Conservation (phyloP, 139 green algal species). For the Coelastrella sp. region DNA sequence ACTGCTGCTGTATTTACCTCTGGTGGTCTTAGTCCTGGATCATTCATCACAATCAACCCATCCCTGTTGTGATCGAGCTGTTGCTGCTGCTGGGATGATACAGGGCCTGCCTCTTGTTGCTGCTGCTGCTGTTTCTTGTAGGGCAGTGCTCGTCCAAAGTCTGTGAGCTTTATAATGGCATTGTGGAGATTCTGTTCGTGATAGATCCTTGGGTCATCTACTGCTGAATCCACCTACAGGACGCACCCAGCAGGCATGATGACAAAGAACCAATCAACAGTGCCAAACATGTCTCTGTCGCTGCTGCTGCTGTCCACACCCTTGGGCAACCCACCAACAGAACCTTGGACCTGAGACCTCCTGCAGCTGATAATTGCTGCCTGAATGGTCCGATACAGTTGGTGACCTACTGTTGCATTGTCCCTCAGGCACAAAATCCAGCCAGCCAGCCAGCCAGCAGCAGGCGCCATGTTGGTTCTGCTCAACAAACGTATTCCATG, state of each 20-base stretch:
- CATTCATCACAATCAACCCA: slow-evolving; percentile 11
- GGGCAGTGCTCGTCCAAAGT: slow-evolving; percentile 35
- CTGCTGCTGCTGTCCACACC: too few species aligned
- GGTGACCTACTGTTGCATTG: too few species aligned
- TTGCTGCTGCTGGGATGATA: background rate
- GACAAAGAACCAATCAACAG: too few species aligned
- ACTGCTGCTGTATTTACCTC: slow-evolving; percentile 10
- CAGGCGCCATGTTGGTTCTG: too few species aligned
- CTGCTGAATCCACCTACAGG: background rate
- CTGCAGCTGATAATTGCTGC: too few species aligned
- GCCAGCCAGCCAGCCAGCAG: too few species aligned
- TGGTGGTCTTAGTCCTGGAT: background rate
- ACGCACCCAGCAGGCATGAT: background rate
- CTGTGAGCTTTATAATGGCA: background rate
- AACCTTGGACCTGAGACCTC: too few species aligned
- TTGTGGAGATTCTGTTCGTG: background rate
- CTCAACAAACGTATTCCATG: too few species aligned
- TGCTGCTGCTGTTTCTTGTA: slow-evolving; percentile 25
- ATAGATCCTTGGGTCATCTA: background rate
- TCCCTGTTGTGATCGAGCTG: background rate
- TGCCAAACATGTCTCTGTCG: too few species aligned
- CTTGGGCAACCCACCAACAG: too few species aligned
- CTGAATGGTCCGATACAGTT: too few species aligned
- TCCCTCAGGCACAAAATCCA: too few species aligned
- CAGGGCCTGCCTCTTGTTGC: background rate